phyloP scores from a whole-genome alignment of 805 yeast species.

The Brettanomyces naardenensis region DNA sequence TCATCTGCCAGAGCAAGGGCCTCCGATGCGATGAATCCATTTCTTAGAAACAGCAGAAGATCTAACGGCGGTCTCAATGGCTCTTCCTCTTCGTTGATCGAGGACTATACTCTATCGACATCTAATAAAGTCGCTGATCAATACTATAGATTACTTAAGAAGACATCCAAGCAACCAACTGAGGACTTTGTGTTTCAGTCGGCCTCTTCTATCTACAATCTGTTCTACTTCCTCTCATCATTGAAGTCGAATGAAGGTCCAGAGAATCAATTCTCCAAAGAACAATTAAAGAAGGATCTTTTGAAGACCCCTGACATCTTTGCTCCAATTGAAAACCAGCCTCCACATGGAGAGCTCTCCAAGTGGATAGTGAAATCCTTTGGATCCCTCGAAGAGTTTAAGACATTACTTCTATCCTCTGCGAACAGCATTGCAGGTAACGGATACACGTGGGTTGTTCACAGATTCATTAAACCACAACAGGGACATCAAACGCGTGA shows the following conservation, averaged over 20 bases:
- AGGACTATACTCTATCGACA: conserved; percentile 16
- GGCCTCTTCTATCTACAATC: conserved; percentile 40
- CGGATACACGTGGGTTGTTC: conserved; percentile 87
- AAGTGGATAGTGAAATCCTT: conserved; percentile 52
- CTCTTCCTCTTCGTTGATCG: conserved; percentile 8
- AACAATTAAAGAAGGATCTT: conserved; percentile 22
- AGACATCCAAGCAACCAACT: conserved; percentile 37
- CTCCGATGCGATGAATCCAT: conserved; percentile 8
- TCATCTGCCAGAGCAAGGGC: conserved; percentile 4
- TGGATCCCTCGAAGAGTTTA: conserved; percentile 72
- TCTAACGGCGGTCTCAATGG: conserved; percentile 5
- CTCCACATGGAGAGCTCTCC: conserved; percentile 23
- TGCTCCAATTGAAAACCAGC: conserved; percentile 20
- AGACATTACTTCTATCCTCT: conserved; percentile 59
- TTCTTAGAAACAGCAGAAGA: background rate
- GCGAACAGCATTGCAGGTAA: conserved; percentile 75
- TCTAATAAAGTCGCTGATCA: conserved; percentile 22
- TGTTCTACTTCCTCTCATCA: conserved; percentile 40
- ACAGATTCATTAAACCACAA: conserved; percentile 33
- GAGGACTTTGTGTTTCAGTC: conserved; percentile 35
- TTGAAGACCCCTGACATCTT: conserved; percentile 27
- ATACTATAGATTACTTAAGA: conserved; percentile 28
- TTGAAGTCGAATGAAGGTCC: conserved; percentile 22
- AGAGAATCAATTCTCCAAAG: conserved; percentile 16
- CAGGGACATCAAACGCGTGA: conserved; percentile 16